Percentiles rank a stretch among this genome's conserved stretches.
phyloP scores from a whole-genome alignment of 306 rosid species.

The Malus fusca region DNA sequence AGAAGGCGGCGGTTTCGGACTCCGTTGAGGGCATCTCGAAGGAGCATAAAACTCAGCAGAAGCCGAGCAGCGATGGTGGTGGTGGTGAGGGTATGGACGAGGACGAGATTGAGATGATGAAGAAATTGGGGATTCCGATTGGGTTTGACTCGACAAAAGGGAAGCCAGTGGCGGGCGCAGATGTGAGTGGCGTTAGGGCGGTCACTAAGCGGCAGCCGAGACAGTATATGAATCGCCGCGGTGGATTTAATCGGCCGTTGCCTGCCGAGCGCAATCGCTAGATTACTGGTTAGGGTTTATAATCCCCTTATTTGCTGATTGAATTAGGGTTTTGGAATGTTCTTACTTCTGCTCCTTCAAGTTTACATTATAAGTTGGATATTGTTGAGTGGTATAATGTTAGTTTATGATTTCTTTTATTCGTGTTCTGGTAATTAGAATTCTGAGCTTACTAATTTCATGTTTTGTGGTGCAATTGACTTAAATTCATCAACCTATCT shows the following conservation, averaged over 20 bases:
- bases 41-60: conserved; percentile 48
- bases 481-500: too few species aligned
- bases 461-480: neutral
- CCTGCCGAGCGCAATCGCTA: conserved; percentile 90
- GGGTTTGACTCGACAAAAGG: conserved; percentile 94
- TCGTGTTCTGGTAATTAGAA: neutral
- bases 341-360: neutral
- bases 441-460: neutral
- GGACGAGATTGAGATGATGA: conserved; percentile 94
- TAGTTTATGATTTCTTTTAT: neutral
- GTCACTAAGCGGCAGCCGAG: conserved; percentile 89
- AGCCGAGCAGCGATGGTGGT: conserved; percentile 14
- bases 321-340: neutral
- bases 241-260: conserved; percentile 95
- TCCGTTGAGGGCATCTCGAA: conserved; percentile 69
- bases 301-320: neutral
- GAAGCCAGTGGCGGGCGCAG: conserved; percentile 82
- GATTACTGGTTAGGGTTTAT: conserved; percentile 27
- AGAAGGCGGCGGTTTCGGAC: conserved; percentile 65
- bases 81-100: conserved; percentile 37
- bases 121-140: conserved; percentile 74
- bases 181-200: conserved; percentile 73
- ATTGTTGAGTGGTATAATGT: neutral
- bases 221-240: conserved; percentile 97
- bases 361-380: neutral